A percentile compares a stretch with the other conserved stretches of the same genome.
phyloP scores from a whole-genome alignment of 495 filamentous ascomycete genomes.

The Chlorociboria aeruginascens region DNA sequence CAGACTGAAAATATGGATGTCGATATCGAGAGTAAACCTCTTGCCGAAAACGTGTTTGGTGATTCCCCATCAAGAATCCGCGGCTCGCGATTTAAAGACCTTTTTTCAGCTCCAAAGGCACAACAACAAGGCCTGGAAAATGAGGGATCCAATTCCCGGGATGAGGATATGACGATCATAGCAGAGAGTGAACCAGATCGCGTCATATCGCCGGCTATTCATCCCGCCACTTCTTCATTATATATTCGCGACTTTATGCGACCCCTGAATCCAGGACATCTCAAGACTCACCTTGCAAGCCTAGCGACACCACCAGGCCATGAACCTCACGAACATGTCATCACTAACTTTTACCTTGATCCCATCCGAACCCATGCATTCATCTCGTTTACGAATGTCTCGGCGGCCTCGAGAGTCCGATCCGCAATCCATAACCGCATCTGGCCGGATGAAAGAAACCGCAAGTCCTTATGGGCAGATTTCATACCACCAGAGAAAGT shows the following conservation, averaged over 20 bases:
- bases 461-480: constrained; percentile 80
- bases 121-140: neutral
- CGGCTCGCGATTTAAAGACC: constrained; percentile 41
- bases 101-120: constrained; percentile 28
- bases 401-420: constrained; percentile 69
- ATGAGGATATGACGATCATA: neutral
- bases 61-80: constrained; percentile 6
- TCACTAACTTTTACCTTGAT: constrained; percentile 69
- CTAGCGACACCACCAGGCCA: constrained; percentile 50
- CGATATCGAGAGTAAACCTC: neutral
- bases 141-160: constrained; percentile 1
- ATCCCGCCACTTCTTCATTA: constrained; percentile 72
- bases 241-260: constrained; percentile 91
- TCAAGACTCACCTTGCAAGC: constrained; percentile 54
- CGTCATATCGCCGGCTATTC: constrained; percentile 53
- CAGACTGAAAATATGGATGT: neutral
- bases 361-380: constrained; percentile 81
- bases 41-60: neutral
- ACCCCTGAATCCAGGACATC: constrained; percentile 52
- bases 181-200: constrained; percentile 12
- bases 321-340: constrained; percentile 34
- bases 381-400: constrained; percentile 50
- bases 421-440: constrained; percentile 60
- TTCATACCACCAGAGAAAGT: constrained; percentile 74
- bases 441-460: constrained; percentile 79